Conservation (phyloP, 2,329 filamentous ascomycete genomes). For the Neonectria punicea region DNA sequence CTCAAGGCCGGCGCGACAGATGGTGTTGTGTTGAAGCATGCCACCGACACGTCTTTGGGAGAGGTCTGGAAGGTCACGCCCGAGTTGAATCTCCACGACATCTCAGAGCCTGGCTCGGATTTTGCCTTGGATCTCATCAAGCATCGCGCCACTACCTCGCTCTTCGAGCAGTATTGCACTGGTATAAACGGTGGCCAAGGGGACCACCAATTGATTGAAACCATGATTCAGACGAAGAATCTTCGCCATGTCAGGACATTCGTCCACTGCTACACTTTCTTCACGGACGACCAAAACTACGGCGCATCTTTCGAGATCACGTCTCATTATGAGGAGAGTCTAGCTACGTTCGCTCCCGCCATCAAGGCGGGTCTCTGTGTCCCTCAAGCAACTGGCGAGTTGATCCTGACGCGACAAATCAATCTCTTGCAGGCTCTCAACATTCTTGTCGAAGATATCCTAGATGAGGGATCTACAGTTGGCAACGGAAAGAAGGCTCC, state of each 20-base stretch:
- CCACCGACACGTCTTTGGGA: constrained; percentile 49
- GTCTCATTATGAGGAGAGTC: not conserved
- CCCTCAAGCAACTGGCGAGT: constrained; percentile 44
- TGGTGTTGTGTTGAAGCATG: constrained; percentile 48
- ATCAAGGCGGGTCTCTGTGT: constrained; percentile 39
- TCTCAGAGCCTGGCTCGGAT: constrained; percentile 49
- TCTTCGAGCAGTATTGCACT: constrained; percentile 48
- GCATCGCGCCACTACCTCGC: constrained; percentile 48
- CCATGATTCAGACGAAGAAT: constrained; percentile 48
- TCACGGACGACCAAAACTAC: constrained; percentile 48
- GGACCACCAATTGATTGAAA: constrained; percentile 48
- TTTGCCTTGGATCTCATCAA: constrained; percentile 52
- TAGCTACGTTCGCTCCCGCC: constrained; percentile 32
- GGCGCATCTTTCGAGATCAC: constrained; percentile 47
- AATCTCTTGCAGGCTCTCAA: constrained; percentile 51
- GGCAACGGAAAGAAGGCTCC: constrained; percentile 33
- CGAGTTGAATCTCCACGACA: constrained; percentile 57
- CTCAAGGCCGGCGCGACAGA: constrained; percentile 48
- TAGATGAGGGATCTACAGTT: constrained; percentile 50
- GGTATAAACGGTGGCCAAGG: constrained; percentile 47
- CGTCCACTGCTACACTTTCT: constrained; percentile 50
- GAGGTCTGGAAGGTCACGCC: constrained; percentile 53
- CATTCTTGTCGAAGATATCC: constrained; percentile 55
- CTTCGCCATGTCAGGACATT: constrained; percentile 44
- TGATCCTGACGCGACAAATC: constrained; percentile 54